Conservation (phyloP, 306 rosid species). For the Dalbergia cochinchinensis region DNA sequence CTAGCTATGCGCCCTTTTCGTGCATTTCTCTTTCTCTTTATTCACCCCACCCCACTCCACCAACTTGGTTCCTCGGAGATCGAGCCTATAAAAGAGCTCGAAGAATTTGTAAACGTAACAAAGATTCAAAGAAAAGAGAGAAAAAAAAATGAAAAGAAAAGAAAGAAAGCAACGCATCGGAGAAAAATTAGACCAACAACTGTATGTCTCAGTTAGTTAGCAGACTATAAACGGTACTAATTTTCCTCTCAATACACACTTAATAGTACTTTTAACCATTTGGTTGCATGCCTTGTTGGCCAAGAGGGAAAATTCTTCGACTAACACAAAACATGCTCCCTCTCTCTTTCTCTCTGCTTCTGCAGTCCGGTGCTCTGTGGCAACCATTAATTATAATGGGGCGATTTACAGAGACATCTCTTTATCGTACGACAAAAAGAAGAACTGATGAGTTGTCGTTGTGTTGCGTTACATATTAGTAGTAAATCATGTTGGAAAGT, state of each 20-base stretch:
- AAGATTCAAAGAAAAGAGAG: neutral
- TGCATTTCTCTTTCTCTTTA: constrained; percentile 35
- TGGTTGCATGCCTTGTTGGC: constrained; percentile 14
- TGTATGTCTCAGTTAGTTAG: neutral
- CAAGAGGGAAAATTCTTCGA: constrained; percentile 21
- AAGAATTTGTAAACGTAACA: constrained; percentile 19
- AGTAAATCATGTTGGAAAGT: constrained; percentile 50
- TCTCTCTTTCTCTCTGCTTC: neutral
- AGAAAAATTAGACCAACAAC: constrained; percentile 27
- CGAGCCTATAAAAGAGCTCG: constrained; percentile 45
- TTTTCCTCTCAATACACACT: constrained; percentile 2
- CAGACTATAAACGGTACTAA: constrained; percentile 37
- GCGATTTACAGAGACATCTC: constrained; percentile 48
- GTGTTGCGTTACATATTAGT: constrained; percentile 35
- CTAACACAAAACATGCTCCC: constrained; percentile 15
- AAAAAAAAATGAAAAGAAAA: neutral
- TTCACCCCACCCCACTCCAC: constrained; percentile 34
- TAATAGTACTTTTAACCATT: constrained; percentile 20
- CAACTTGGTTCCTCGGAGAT: constrained; percentile 43
- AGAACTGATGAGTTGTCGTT: constrained; percentile 51
- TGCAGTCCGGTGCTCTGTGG: constrained; percentile 35
- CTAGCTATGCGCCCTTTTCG: constrained; percentile 5
- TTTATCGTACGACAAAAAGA: constrained; percentile 61
- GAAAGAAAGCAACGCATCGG: constrained; percentile 27
- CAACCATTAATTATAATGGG: constrained; percentile 45